Percentiles rank a stretch among this genome's conserved stretches.
Evolutionary conservation across 148 eudicot genomes (phyloP).

Genomic region (Suaeda aralocaspica): DNA sequence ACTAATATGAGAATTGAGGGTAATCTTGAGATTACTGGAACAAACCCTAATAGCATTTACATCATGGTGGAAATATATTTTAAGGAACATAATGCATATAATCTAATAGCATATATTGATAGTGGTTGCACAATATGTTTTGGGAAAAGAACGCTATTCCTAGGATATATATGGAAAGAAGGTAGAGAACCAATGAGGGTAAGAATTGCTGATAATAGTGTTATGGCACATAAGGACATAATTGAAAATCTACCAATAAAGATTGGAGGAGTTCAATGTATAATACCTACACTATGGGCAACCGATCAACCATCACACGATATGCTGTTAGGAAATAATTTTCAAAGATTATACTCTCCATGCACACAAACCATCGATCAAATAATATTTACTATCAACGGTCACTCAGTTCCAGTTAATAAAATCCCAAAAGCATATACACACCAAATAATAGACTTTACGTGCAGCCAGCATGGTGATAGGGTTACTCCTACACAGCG

Average conservation of each 20-base stretch:
- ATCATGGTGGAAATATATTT: too few species aligned
- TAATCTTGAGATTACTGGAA: neutral
- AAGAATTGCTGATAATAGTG: neutral
- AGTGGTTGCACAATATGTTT: constrained; percentile 1
- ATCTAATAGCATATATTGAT: neutral
- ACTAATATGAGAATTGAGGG: neutral
- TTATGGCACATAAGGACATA: neutral
- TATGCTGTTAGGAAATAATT: constrained; percentile 3
- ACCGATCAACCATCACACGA: neutral
- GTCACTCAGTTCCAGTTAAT: neutral
- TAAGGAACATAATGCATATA: neutral
- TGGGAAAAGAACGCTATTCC: neutral
- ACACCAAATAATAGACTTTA: neutral
- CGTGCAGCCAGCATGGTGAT: neutral
- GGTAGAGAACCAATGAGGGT: neutral
- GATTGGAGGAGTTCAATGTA: neutral
- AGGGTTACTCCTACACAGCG: neutral
- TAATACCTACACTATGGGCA: neutral
- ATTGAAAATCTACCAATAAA: neutral
- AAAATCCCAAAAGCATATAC: neutral
- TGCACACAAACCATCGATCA: neutral
- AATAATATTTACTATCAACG: neutral
- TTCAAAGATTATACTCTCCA: neutral
- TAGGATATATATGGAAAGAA: neutral
- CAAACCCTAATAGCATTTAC: too few species aligned